phyloP scores from a whole-genome alignment of 164 flowering plant species.

The Sedum album region DNA sequence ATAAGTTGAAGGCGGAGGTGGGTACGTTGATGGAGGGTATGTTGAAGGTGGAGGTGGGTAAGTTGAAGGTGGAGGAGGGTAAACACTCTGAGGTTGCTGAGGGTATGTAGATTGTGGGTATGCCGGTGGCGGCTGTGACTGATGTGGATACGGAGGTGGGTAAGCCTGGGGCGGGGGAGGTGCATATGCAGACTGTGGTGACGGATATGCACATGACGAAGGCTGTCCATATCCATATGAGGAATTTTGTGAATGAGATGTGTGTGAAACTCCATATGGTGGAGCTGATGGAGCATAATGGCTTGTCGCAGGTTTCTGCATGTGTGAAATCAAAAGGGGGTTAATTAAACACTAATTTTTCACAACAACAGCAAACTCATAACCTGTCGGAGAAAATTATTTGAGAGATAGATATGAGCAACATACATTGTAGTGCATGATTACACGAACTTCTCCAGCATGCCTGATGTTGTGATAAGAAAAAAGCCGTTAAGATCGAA shows the following conservation, averaged over 20 bases:
- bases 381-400: not conserved
- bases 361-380: not conserved
- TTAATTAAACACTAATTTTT: not conserved
- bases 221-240: conserved; percentile 15
- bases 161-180: conserved; percentile 19
- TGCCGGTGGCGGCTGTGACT: conserved; percentile 21
- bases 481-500: not conserved
- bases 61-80: conserved; percentile 28
- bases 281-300: conserved; percentile 41
- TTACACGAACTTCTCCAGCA: conserved; percentile 76
- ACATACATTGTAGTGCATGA: conserved; percentile 66
- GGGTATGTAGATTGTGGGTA: conserved; percentile 22
- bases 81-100: conserved; percentile 14
- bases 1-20: conserved; percentile 10
- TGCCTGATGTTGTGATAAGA: conserved; percentile 27
- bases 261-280: conserved; percentile 29
- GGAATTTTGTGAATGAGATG: conserved; percentile 9
- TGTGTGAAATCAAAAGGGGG: conserved; percentile 5
- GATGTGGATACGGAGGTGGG: conserved; percentile 18
- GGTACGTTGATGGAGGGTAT: conserved; percentile 56
- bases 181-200: conserved; percentile 25
- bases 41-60: conserved; percentile 48
- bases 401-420: not conserved
- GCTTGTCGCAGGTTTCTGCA: conserved; percentile 36
- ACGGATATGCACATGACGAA: conserved; percentile 18